Percentiles rank a stretch among this genome's conserved stretches.
These are phyloP conservation scores for Nicotiana obtusifolia DNA, from an alignment of 257 asterid species.

Conservation along the genomic window DNA sequence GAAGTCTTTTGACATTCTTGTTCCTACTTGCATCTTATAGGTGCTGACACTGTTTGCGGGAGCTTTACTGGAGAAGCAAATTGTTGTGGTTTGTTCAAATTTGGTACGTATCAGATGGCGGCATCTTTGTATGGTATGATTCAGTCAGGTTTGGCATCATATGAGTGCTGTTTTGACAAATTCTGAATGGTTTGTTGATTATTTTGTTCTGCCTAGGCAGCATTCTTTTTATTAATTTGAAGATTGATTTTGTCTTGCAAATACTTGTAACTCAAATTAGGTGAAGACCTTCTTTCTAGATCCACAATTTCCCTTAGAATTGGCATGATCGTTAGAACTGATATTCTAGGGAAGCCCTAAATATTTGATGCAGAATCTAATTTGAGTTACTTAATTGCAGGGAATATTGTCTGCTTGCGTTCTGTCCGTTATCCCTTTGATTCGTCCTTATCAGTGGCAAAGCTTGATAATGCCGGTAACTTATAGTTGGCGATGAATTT, in stretches of 20 bases:
- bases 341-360: background rate
- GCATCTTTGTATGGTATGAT: background rate
- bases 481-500: constrained; percentile 5
- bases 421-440: constrained; percentile 80
- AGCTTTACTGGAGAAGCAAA: constrained; percentile 91
- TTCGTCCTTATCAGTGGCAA: constrained; percentile 98
- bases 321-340: background rate
- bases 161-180: constrained; percentile 4
- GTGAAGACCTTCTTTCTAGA: background rate
- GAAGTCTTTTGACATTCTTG: constrained; percentile 1
- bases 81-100: constrained; percentile 76
- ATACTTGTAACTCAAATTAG: background rate
- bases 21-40: constrained; percentile 39
- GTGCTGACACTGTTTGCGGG: constrained; percentile 78
- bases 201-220: constrained; percentile 1
- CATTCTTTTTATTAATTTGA: background rate
- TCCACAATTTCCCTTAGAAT: background rate
- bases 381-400: constrained; percentile 36
- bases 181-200: background rate
- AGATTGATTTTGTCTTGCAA: background rate
- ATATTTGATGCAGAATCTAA: background rate
- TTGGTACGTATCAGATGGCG: constrained; percentile 45
- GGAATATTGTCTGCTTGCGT: constrained; percentile 83
- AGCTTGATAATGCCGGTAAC: constrained; percentile 95
- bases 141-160: constrained; percentile 1